Percentiles rank a stretch among this genome's conserved stretches.
Conservation (phyloP, 441 rosid species). For the Lepidium campestre region DNA sequence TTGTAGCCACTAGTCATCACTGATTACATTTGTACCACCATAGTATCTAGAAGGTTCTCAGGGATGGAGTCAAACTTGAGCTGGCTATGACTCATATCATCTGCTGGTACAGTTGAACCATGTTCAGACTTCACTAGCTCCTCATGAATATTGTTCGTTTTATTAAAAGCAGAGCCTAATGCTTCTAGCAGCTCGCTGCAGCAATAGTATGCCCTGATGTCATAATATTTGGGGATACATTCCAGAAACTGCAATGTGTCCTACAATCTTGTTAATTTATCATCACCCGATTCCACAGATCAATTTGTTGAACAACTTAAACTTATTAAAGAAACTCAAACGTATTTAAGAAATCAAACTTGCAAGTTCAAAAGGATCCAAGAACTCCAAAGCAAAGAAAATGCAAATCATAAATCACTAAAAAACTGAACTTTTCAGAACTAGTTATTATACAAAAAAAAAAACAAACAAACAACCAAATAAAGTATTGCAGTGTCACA, state of each 20-base stretch:
- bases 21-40: too few relatives aligned
- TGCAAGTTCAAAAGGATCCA: neutral
- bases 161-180: conserved; percentile 64
- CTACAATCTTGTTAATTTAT: neutral
- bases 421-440: neutral
- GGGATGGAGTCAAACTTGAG: conserved; percentile 49
- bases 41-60: conserved; percentile 85
- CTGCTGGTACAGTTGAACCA: conserved; percentile 35
- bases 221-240: too few relatives aligned
- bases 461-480: neutral
- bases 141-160: conserved; percentile 33
- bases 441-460: neutral
- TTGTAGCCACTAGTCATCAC: too few relatives aligned
- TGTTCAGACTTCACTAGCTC: conserved; percentile 45
- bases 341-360: neutral
- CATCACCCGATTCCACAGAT: neutral
- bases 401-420: neutral
- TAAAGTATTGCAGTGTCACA: conserved; percentile 7
- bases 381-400: neutral
- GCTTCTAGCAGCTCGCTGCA: conserved; percentile 80
- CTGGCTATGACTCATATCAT: conserved; percentile 53
- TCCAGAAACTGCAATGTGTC: too few relatives aligned
- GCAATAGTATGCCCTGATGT: conserved; percentile 52
- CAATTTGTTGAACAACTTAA: neutral
- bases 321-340: too few relatives aligned